phyloP scores from a whole-genome alignment of 495 filamentous ascomycete species.

The Daldinia concentrica region DNA sequence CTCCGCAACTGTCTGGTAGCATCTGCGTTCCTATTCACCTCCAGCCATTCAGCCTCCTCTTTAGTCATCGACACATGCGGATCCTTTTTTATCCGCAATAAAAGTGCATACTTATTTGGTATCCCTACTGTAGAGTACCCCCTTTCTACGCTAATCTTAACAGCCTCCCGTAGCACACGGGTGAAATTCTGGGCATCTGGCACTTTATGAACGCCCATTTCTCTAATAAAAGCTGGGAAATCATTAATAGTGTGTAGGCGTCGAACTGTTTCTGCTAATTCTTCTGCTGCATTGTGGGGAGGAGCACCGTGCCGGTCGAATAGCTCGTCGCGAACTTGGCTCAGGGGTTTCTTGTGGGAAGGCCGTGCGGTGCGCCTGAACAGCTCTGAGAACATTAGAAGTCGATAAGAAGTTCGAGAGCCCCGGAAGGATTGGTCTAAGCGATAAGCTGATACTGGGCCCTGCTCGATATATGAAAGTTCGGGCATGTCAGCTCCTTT shows the following conservation, averaged over 20 bases:
- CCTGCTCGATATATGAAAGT: conserved; percentile 57
- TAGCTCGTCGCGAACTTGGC: conserved; percentile 53
- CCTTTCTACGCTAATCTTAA: conserved; percentile 50
- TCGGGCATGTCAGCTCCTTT: conserved; percentile 55
- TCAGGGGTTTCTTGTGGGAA: conserved; percentile 46
- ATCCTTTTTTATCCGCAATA: conserved; percentile 15
- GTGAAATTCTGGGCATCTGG: conserved; percentile 49
- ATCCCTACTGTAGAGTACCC: conserved; percentile 52
- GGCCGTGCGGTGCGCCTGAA: conserved; percentile 58
- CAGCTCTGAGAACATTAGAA: conserved; percentile 63
- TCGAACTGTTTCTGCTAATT: conserved; percentile 54
- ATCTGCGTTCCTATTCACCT: background rate
- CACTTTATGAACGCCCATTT: conserved; percentile 51
- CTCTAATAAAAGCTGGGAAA: conserved; percentile 55
- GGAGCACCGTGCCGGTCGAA: conserved; percentile 61
- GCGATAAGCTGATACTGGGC: conserved; percentile 55
- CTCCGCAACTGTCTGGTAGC: background rate
- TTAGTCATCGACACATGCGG: background rate
- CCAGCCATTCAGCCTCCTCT: conserved; percentile 1
- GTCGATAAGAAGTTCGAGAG: conserved; percentile 57
- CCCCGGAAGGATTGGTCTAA: conserved; percentile 58
- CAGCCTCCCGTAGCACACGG: conserved; percentile 49
- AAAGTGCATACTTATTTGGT: background rate
- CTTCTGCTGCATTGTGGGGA: conserved; percentile 51
- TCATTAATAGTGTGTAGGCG: conserved; percentile 53